phyloP scores from a whole-genome alignment of 495 filamentous ascomycete species.

The Wilcoxina mikolae region DNA sequence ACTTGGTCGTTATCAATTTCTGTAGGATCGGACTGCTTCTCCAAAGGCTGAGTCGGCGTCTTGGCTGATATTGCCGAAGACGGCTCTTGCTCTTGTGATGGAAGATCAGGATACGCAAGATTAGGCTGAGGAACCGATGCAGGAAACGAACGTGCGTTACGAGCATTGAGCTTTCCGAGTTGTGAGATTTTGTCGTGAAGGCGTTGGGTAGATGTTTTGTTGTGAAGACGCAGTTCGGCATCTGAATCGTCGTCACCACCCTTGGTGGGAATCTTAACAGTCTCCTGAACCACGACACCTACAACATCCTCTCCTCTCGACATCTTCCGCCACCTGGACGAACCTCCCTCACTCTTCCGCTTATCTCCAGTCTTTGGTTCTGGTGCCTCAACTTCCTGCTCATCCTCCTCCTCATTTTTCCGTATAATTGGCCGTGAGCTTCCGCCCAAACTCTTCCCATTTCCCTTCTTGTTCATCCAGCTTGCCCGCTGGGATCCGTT shows the following conservation, averaged over 20 bases:
- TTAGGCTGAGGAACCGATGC: slow-evolving; percentile 18
- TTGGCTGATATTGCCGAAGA: slow-evolving; percentile 34
- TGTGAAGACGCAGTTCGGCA: slow-evolving; percentile 39
- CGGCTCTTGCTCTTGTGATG: slow-evolving; percentile 31
- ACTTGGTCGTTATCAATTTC: neutral
- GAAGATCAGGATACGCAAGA: slow-evolving; percentile 43
- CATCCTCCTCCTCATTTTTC: slow-evolving; percentile 41
- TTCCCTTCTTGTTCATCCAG: slow-evolving; percentile 32
- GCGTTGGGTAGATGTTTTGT: slow-evolving; percentile 78
- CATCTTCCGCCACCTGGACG: slow-evolving; percentile 3
- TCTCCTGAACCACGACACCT: neutral
- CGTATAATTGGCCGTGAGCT: slow-evolving; percentile 30
- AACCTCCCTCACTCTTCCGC: slow-evolving; percentile 2
- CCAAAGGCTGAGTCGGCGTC: slow-evolving; percentile 23
- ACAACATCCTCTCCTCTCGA: neutral
- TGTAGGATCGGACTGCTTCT: neutral
- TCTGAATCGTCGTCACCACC: slow-evolving; percentile 15
- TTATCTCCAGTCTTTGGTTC: slow-evolving; percentile 6
- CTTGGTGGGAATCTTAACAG: neutral
- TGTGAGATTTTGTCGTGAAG: slow-evolving; percentile 87
- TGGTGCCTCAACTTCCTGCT: slow-evolving; percentile 18
- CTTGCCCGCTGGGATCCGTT: slow-evolving; percentile 30
- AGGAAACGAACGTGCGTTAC: slow-evolving; percentile 20
- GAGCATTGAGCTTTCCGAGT: slow-evolving; percentile 51
- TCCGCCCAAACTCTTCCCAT: slow-evolving; percentile 33